Evolutionary conservation across 331 rosid species (phyloP).

Genomic region (Erythrophleum ivorense): DNA sequence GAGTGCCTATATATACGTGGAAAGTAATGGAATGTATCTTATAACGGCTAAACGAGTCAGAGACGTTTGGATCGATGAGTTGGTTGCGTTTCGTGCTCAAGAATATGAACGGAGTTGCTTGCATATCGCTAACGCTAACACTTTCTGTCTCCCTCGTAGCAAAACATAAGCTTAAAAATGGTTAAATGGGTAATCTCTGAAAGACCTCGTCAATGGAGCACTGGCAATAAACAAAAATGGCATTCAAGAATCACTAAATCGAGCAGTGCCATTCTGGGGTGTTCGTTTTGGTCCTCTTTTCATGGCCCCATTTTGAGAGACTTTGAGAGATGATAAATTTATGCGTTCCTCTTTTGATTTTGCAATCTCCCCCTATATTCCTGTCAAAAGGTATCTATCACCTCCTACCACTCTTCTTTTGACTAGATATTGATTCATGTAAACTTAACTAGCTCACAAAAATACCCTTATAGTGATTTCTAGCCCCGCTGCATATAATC

Average conservation of each 20-base stretch:
- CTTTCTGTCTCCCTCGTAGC: conserved; percentile 26
- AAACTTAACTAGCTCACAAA: not conserved
- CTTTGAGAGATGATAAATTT: conserved; percentile 51
- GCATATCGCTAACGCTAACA: conserved; percentile 50
- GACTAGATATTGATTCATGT: conserved; percentile 19
- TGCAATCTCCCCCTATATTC: conserved; percentile 53
- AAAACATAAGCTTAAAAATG: conserved; percentile 34
- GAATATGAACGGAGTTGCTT: conserved; percentile 61
- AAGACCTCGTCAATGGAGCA: not conserved
- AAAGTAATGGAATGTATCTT: not conserved
- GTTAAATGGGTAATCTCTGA: not conserved
- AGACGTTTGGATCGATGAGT: not conserved
- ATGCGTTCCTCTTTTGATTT: conserved; percentile 11
- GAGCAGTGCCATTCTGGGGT: no score
- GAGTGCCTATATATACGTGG: not conserved
- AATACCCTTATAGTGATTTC: not conserved
- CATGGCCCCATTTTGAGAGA: conserved; percentile 41
- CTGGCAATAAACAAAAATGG: conserved; percentile 25
- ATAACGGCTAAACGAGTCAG: not conserved
- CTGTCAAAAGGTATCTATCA: conserved; percentile 47
- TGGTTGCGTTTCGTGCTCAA: conserved; percentile 25
- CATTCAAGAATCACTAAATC: conserved; percentile 41
- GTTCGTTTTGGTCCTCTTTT: conserved; percentile 41
- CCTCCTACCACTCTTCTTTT: not conserved
- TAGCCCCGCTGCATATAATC: conserved; percentile 24